Percentiles rank a stretch among this genome's conserved stretches.
Evolutionary conservation across 1,284 basidiomycete genomes (phyloP).

Genomic region (Boletus albobrunnescens): DNA sequence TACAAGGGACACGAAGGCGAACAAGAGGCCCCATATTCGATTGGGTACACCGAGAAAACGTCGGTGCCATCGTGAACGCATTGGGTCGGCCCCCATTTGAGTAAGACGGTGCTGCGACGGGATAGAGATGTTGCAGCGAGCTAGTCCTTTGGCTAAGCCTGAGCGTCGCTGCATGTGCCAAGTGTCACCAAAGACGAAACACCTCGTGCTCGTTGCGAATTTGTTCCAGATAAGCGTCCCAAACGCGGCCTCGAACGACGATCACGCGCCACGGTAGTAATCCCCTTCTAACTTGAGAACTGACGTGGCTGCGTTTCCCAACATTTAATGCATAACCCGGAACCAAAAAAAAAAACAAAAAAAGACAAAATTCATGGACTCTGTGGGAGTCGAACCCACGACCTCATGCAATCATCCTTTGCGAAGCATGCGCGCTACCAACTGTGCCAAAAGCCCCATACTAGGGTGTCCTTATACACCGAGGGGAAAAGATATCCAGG

Average conservation of each 20-base stretch:
- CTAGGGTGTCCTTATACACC: too few relatives aligned
- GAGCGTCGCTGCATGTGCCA: conserved; percentile 55
- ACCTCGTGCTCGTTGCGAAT: conserved; percentile 3
- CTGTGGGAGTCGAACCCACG: conserved; percentile 39
- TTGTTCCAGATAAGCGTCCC: conserved; percentile 2
- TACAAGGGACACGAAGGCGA: conserved; percentile 52
- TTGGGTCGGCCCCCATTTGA: conserved; percentile 42
- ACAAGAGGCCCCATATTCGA: conserved; percentile 69
- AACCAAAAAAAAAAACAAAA: neutral
- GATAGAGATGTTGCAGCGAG: conserved; percentile 46
- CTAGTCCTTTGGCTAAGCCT: conserved; percentile 41
- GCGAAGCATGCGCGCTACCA: conserved; percentile 41
- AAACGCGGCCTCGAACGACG: neutral
- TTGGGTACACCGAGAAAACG: conserved; percentile 60
- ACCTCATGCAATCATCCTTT: conserved; percentile 33
- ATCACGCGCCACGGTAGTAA: too few relatives aligned
- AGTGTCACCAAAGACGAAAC: neutral
- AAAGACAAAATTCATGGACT: conserved; percentile 32
- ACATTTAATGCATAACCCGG: too few relatives aligned
- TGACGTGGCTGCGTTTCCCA: neutral
- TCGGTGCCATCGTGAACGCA: conserved; percentile 46
- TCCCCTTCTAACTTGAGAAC: too few relatives aligned
- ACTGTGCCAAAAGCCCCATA: conserved; percentile 34
- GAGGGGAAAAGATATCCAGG: too few relatives aligned
- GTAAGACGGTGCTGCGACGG: conserved; percentile 38